Percentiles rank a stretch among this genome's conserved stretches.
Evolutionary conservation across 768 basidiomycete genomes (phyloP).

Genomic region (Calocera cornea): DNA sequence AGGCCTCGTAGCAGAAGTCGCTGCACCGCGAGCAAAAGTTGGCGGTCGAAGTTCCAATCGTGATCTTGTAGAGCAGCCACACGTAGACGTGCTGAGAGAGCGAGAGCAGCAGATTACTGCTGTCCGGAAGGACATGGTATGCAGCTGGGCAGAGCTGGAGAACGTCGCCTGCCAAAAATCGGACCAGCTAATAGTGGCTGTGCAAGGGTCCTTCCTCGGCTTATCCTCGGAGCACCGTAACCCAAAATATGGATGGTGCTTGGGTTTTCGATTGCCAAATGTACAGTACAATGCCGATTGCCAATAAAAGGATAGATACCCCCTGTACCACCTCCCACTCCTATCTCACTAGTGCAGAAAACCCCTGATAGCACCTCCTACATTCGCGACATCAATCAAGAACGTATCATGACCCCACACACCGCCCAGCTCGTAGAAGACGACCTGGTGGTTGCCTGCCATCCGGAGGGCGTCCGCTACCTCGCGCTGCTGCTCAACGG

Average conservation of each 20-base stretch:
- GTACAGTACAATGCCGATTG: neutral
- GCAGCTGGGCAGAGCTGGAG: neutral
- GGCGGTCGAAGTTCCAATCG: neutral
- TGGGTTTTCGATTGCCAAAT: neutral
- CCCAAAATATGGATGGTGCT: too few relatives aligned
- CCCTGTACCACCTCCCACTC: neutral
- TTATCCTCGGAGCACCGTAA: neutral
- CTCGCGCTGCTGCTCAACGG: conserved; percentile 94
- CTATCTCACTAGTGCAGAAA: conserved; percentile 41
- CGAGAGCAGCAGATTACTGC: neutral
- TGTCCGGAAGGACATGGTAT: neutral
- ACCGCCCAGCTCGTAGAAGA: conserved; percentile 94
- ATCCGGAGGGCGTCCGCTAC: conserved; percentile 81
- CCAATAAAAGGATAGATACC: too few relatives aligned
- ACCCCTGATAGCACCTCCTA: conserved; percentile 81
- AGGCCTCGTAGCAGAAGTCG: too few relatives aligned
- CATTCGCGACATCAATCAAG: conserved; percentile 79
- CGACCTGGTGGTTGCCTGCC: conserved; percentile 77
- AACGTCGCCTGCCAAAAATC: neutral
- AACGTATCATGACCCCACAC: conserved; percentile 99
- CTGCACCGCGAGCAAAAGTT: neutral
- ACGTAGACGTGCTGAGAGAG: neutral
- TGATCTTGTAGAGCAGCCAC: neutral
- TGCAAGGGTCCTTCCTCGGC: neutral
- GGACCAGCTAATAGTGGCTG: neutral